These are phyloP conservation scores for Musa balbisiana DNA, from an alignment of 202 grass and related monocot genomes.

Conservation along the genomic window DNA sequence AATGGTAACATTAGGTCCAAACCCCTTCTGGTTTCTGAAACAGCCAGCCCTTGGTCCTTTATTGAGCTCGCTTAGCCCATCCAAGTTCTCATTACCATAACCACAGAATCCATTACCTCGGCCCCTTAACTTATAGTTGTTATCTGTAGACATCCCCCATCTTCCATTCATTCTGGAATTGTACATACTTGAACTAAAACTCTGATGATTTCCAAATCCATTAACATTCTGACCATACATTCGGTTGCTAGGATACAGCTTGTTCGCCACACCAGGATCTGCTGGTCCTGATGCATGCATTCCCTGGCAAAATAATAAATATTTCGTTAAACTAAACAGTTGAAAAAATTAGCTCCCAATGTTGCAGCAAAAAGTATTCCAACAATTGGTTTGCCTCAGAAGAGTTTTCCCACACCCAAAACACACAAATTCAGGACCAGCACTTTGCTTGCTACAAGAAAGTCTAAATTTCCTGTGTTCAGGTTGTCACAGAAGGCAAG, in stretches of 20 bases:
- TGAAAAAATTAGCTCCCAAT: too few species aligned
- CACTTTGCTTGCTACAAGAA: too few species aligned
- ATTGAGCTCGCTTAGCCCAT: conserved; percentile 59
- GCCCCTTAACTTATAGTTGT: conserved; percentile 57
- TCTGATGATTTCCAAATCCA: conserved; percentile 37
- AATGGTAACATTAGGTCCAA: conserved; percentile 54
- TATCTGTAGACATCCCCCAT: conserved; percentile 47
- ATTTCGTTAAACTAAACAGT: background rate
- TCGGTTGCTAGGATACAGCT: conserved; percentile 49
- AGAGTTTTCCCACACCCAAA: too few species aligned
- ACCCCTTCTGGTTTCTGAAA: conserved; percentile 57
- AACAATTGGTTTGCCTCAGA: too few species aligned
- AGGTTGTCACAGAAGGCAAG: too few species aligned
- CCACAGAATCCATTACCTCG: conserved; percentile 49
- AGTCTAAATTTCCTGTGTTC: too few species aligned
- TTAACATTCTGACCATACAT: conserved; percentile 43
- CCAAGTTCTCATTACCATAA: conserved; percentile 50
- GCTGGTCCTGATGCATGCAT: conserved; percentile 28
- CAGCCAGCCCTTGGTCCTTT: conserved; percentile 56
- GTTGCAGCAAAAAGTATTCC: too few species aligned
- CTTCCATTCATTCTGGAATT: conserved; percentile 41
- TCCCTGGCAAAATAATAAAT: conserved; percentile 24
- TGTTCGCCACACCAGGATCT: conserved; percentile 36
- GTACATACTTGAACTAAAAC: conserved; percentile 56
- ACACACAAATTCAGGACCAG: background rate